Conservation (phyloP, 257 asterid genomes). For the Gentiana dahurica region DNA sequence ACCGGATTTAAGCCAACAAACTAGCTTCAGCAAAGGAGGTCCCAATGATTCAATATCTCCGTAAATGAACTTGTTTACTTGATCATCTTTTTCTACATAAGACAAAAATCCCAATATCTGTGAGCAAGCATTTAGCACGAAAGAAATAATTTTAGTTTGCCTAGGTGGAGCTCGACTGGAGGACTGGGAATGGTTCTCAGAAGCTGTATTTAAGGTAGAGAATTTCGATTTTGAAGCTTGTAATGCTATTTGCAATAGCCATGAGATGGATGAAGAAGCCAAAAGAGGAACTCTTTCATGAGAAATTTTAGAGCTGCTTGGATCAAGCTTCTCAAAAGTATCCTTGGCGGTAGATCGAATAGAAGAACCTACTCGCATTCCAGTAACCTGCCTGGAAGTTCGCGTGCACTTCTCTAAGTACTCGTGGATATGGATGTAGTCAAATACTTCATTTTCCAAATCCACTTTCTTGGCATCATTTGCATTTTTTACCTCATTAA, state of each 20-base stretch:
- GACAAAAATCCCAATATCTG: conserved; percentile 41
- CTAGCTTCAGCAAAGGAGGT: conserved; percentile 51
- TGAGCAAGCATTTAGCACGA: conserved; percentile 36
- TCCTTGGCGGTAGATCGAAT: conserved; percentile 34
- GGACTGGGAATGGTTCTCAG: conserved; percentile 52
- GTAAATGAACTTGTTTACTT: conserved; percentile 44
- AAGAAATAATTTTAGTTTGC: conserved; percentile 28
- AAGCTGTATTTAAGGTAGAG: conserved; percentile 24
- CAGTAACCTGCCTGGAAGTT: conserved; percentile 26
- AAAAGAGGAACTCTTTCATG: conserved; percentile 58
- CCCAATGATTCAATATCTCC: conserved; percentile 67
- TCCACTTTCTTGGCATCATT: conserved; percentile 34
- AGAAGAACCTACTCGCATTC: conserved; percentile 23
- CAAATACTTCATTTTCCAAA: conserved; percentile 54
- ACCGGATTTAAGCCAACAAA: conserved; percentile 38
- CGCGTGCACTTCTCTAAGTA: conserved; percentile 34
- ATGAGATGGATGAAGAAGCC: conserved; percentile 51
- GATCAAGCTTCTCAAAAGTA: conserved; percentile 29
- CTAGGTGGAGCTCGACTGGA: conserved; percentile 28
- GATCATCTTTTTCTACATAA: conserved; percentile 43
- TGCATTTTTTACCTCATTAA: conserved; percentile 51
- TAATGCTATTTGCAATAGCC: conserved; percentile 38
- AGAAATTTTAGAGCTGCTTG: conserved; percentile 27
- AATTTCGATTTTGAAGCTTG: conserved; percentile 25
- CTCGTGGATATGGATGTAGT: conserved; percentile 44